phyloP scores from a whole-genome alignment of 768 basidiomycete genomes.

The Amyloporia xantha region DNA sequence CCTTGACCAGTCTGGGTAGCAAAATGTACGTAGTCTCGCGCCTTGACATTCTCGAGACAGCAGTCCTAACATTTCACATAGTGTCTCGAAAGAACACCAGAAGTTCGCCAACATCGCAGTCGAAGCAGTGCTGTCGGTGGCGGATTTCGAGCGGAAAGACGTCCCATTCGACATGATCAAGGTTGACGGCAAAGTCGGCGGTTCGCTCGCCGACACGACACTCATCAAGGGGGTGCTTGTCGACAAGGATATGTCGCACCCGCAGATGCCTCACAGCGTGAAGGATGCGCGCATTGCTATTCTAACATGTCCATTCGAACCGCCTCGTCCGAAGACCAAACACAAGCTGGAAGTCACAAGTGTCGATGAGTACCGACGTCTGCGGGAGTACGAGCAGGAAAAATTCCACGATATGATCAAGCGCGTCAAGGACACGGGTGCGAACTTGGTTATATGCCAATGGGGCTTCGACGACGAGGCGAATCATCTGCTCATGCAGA shows the following conservation, averaged over 20 bases:
- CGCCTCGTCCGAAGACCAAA: conserved; percentile 98
- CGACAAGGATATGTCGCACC: conserved; percentile 99
- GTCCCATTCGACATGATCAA: conserved; percentile 98
- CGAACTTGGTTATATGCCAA: conserved; percentile 98
- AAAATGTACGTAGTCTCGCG: conserved; percentile 72
- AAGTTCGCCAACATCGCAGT: conserved; percentile 98
- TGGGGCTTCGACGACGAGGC: conserved; percentile 99
- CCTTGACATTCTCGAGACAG: neutral
- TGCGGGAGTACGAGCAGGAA: conserved; percentile 90
- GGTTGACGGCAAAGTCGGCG: conserved; percentile 98
- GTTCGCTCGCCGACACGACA: conserved; percentile 89
- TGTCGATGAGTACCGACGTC: conserved; percentile 94
- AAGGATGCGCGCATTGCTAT: conserved; percentile 91
- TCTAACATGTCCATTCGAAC: conserved; percentile 98
- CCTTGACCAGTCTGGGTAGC: conserved; percentile 93
- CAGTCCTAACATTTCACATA: conserved; percentile 27
- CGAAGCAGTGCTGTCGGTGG: conserved; percentile 91
- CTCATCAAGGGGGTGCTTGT: conserved; percentile 96
- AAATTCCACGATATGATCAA: conserved; percentile 98
- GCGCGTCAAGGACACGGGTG: conserved; percentile 91
- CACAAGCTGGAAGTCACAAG: conserved; percentile 96
- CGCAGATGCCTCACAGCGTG: conserved; percentile 91
- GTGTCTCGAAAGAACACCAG: conserved; percentile 92
- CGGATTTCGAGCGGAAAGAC: conserved; percentile 90
- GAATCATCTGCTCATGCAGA: conserved; percentile 96